Conservation (phyloP, 371 early-diverging fungal species). For the Circinella umbellata region DNA sequence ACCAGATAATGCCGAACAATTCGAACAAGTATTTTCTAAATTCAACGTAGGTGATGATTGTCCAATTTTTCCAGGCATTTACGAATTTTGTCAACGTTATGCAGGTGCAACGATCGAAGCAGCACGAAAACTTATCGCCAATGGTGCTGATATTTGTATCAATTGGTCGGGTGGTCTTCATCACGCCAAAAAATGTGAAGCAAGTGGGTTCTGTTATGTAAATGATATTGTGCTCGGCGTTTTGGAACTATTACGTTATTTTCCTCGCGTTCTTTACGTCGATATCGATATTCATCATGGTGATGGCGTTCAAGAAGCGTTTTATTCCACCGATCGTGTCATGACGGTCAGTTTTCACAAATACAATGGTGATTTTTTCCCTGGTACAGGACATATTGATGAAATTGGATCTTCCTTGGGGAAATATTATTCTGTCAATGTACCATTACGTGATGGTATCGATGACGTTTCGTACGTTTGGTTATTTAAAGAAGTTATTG, state of each 20-base stretch:
- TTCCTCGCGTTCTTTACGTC: slow-evolving; percentile 89
- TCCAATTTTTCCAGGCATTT: slow-evolving; percentile 96
- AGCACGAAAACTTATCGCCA: slow-evolving; percentile 77
- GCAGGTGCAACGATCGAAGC: slow-evolving; percentile 90
- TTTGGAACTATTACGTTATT: slow-evolving; percentile 83
- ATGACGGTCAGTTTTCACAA: slow-evolving; percentile 96
- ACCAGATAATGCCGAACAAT: slow-evolving; percentile 84
- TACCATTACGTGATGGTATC: slow-evolving; percentile 91
- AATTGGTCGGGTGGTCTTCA: slow-evolving; percentile 98
- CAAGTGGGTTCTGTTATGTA: slow-evolving; percentile 96
- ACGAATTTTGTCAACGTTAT: slow-evolving; percentile 93
- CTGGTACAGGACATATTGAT: slow-evolving; percentile 88
- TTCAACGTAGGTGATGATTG: slow-evolving; percentile 98
- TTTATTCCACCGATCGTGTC: slow-evolving; percentile 89
- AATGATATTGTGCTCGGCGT: slow-evolving; percentile 96
- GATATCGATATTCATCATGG: slow-evolving; percentile 98
- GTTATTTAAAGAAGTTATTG: slow-evolving; percentile 87
- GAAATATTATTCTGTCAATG: slow-evolving; percentile 87
- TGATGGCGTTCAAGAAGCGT: slow-evolving; percentile 97
- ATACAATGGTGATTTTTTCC: slow-evolving; percentile 94
- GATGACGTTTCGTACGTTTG: slow-evolving; percentile 85
- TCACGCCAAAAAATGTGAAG: slow-evolving; percentile 94
- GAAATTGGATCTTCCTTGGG: slow-evolving; percentile 80
- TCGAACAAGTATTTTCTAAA: slow-evolving; percentile 67
- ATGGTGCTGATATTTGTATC: slow-evolving; percentile 83